A percentile compares a stretch with the other conserved stretches of the same genome.
Evolutionary conservation across 1,284 basidiomycete genomes (phyloP).

Genomic region (Cystobasidium sp.): DNA sequence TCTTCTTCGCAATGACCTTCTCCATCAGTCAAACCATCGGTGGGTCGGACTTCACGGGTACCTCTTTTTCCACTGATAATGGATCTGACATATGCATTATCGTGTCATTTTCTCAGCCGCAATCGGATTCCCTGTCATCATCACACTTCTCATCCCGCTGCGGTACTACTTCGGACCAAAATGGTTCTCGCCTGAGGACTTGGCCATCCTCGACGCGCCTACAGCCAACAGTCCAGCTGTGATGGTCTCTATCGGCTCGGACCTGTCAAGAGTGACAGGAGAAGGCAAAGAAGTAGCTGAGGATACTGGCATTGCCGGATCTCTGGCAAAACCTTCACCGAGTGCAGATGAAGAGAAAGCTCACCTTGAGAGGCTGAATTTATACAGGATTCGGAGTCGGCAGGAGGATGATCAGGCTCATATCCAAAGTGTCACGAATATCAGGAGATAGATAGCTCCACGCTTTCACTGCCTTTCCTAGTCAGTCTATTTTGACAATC

Average conservation of each 20-base stretch:
- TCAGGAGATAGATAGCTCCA: conserved; percentile 20
- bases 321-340: conserved; percentile 3
- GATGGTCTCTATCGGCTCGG: conserved; percentile 52
- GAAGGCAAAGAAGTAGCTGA: conserved; percentile 40
- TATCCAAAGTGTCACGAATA: conserved; percentile 38
- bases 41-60: conserved; percentile 55
- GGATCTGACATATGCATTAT: conserved; percentile 18
- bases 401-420: conserved; percentile 31
- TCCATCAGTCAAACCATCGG: conserved; percentile 90
- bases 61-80: neutral
- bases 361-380: conserved; percentile 13
- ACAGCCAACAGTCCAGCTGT: conserved; percentile 52
- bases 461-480: neutral
- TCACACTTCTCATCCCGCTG: conserved; percentile 83
- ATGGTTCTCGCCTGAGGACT: conserved; percentile 78
- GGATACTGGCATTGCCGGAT: conserved; percentile 42
- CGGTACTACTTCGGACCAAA: conserved; percentile 74
- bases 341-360: conserved; percentile 32
- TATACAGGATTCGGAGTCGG: conserved; percentile 33
- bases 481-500: neutral
- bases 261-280: conserved; percentile 36
- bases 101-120: conserved; percentile 44
- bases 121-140: conserved; percentile 58
- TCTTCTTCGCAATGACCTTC: conserved; percentile 87
- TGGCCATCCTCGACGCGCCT: conserved; percentile 73